phyloP scores from a whole-genome alignment of 1,139 yeast species.

The Wickerhamomyces sp. region DNA sequence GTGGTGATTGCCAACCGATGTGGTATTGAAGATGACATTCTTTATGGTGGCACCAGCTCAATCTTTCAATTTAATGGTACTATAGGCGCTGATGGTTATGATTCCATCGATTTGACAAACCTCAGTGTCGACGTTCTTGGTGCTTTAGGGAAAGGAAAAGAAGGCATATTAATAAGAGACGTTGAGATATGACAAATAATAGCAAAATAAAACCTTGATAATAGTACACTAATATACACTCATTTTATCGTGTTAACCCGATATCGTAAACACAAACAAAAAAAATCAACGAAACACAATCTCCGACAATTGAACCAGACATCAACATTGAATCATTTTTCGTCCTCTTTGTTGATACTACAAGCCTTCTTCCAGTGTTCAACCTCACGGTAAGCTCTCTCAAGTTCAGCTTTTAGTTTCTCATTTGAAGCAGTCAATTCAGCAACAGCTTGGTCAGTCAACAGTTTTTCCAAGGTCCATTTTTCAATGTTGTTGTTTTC shows the following conservation, averaged over 20 bases:
- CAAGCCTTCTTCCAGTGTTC: constrained; percentile 64
- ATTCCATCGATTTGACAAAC: constrained; percentile 31
- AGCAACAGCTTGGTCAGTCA: constrained; percentile 86
- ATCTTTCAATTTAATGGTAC: constrained; percentile 47
- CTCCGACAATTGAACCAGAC: background rate
- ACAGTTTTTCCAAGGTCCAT: constrained; percentile 87
- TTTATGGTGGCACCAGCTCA: constrained; percentile 70
- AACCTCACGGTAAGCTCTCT: constrained; percentile 88
- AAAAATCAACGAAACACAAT: background rate
- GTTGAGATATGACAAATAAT: constrained; percentile 34
- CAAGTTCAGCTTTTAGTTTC: constrained; percentile 72
- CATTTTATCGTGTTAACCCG: too few species aligned
- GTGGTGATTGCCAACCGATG: constrained; percentile 60
- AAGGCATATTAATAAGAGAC: constrained; percentile 57
- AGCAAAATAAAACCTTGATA: background rate
- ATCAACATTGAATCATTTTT: background rate
- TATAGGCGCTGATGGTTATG: constrained; percentile 24
- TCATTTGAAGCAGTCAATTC: constrained; percentile 76
- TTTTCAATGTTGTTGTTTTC: constrained; percentile 86
- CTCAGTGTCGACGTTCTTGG: constrained; percentile 51
- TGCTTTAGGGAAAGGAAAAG: constrained; percentile 52
- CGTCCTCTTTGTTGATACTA: constrained; percentile 1
- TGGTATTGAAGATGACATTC: constrained; percentile 65
- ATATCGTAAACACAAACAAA: background rate
- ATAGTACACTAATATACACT: constrained; percentile 1